Evolutionary conservation across 2,329 filamentous ascomycete species (phyloP), one percentile per base, ranked within the genome.

Genomic region (Hawksworthiomyces lignivorus): DNA sequence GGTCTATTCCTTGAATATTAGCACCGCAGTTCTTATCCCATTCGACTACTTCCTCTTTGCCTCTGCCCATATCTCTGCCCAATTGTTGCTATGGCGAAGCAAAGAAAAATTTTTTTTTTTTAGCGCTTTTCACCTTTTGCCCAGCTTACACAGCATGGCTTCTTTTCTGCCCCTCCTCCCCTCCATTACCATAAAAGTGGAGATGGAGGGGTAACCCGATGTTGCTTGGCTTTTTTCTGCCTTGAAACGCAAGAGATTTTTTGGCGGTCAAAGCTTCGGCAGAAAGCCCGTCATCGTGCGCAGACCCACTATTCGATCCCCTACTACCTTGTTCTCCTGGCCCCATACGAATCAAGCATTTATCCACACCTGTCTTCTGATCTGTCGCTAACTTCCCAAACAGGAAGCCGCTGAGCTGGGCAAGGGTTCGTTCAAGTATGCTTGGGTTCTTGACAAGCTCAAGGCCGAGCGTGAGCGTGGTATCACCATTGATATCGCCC

Each of bases 341-440:
- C 24, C 6, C 22, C 17, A 14, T n/a, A 20, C n/a, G 20, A 20
- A 14, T 10, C 18, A 27, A 26, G 8, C 8, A 26, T 26, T 12
- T 12, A 26, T 26, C 2, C 24, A 33, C n/a, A n/a, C n/a, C n/a
- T n/a, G n/a, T n/a, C n/a, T n/a, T n/a, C n/a, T n/a, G n/a, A n/a
- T n/a, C 43, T 26, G 20, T 9, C 26, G 14, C 45, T 49, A 39
- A 50, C 47, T 28, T 21, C 36, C 31, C 24, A 10, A 28, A 69
- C 59, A 94, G 88, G 90, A 96, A 89, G 92, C 92, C 65, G 88
- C 89, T 72, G 88, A 97, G 73, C 80, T 97, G 68, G 92, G 92
- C 69, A 98, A 98, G 85, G 92, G 92, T 78, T 97, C 90, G 69
- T 98, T 98, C 90, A 98, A 98, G 83, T 98, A 98, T 75, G 92